Percentiles rank a stretch among this genome's conserved stretches.
Evolutionary conservation across 805 yeast species (phyloP).

Genomic region (Ogataea methylovora): DNA sequence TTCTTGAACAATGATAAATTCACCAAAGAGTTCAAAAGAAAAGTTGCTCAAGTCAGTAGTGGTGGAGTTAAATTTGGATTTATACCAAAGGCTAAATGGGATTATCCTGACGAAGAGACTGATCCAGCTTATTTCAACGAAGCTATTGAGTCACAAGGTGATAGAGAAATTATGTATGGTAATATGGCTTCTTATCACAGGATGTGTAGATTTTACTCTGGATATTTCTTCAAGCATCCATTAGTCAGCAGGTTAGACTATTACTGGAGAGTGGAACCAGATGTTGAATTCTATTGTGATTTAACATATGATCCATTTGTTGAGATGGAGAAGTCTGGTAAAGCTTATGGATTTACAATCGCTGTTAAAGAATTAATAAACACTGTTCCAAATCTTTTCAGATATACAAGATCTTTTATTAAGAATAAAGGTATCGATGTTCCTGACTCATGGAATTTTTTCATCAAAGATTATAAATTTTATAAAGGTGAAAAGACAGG

Average conservation of each 20-base stretch:
- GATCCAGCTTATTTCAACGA: slow-evolving; percentile 43
- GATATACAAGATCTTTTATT: slow-evolving; percentile 62
- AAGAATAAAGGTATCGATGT: slow-evolving; percentile 38
- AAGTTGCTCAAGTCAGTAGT: slow-evolving; percentile 44
- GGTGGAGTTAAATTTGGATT: slow-evolving; percentile 68
- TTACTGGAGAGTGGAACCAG: slow-evolving; percentile 97
- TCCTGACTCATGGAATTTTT: slow-evolving; percentile 65
- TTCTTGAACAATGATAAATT: slow-evolving; percentile 80
- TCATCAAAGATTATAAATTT: slow-evolving; percentile 35
- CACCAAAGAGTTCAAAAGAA: slow-evolving; percentile 49
- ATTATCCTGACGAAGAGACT: slow-evolving; percentile 42
- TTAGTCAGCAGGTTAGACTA: slow-evolving; percentile 66
- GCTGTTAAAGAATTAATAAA: slow-evolving; percentile 69
- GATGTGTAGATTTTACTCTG: slow-evolving; percentile 93
- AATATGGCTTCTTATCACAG: slow-evolving; percentile 76
- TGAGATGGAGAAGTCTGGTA: slow-evolving; percentile 63
- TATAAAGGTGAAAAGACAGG: slow-evolving; percentile 24
- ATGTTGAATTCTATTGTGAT: slow-evolving; percentile 85
- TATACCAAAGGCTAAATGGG: slow-evolving; percentile 58
- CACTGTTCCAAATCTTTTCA: slow-evolving; percentile 76
- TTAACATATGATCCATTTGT: slow-evolving; percentile 85
- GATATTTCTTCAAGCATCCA: slow-evolving; percentile 74
- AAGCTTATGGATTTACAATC: slow-evolving; percentile 81
- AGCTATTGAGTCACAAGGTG: slow-evolving; percentile 68
- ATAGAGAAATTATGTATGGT: slow-evolving; percentile 79